Conservation (phyloP, 345 rosid genomes). For the Eutrema japonicum region DNA sequence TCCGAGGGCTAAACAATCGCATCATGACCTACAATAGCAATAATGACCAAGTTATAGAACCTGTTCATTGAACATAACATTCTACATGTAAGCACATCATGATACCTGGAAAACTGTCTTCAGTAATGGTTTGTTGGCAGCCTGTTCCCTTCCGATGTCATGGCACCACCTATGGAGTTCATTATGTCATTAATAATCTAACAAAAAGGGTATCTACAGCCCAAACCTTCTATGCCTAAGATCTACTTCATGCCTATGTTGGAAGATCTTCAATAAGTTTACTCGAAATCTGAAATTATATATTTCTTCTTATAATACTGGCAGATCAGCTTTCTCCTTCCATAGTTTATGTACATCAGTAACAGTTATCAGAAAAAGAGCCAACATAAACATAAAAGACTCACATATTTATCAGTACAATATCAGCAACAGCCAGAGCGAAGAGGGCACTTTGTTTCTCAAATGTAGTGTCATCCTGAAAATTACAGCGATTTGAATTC, state of each 20-base stretch:
- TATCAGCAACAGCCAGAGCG: constrained; percentile 75
- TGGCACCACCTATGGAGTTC: constrained; percentile 77
- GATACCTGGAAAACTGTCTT: constrained; percentile 90
- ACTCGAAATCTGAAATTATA: not conserved
- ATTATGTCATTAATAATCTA: constrained; percentile 28
- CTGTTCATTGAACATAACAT: constrained; percentile 14
- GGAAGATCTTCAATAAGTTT: not conserved
- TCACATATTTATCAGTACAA: constrained; percentile 78
- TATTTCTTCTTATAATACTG: constrained; percentile 7
- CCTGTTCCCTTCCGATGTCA: constrained; percentile 93
- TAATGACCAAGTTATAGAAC: constrained; percentile 26
- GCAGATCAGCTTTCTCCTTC: not conserved
- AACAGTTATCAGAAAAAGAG: constrained; percentile 14
- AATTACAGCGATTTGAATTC: not conserved
- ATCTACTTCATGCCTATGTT: not conserved
- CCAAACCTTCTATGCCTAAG: not conserved
- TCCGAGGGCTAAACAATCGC: constrained; percentile 88
- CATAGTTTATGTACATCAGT: not conserved
- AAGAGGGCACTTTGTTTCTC: constrained; percentile 81
- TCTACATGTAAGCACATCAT: constrained; percentile 12
- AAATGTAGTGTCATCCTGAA: constrained; percentile 81
- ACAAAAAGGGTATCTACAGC: not conserved
- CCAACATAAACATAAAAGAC: constrained; percentile 28
- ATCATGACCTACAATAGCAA: constrained; percentile 68
- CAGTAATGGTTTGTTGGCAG: constrained; percentile 87